A percentile compares a stretch with the other conserved stretches of the same genome.
phyloP scores from a whole-genome alignment of 108 stramenopile genomes.

The Heterococcus sp. region DNA sequence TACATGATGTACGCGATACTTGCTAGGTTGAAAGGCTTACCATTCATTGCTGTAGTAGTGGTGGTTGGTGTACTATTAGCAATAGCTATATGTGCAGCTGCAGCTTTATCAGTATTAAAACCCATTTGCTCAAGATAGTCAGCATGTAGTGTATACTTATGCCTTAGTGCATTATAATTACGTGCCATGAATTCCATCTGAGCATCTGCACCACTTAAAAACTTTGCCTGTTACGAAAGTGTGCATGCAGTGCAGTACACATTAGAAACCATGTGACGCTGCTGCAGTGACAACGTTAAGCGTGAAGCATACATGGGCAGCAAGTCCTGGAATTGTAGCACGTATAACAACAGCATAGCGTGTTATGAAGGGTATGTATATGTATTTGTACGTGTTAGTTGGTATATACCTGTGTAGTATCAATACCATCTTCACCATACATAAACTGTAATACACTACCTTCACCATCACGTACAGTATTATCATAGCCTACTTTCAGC shows the following conservation, averaged over 20 bases:
- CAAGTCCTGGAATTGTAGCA: too few relatives aligned
- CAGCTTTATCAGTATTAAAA: neutral
- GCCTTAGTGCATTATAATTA: slow-evolving; percentile 71
- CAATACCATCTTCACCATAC: slow-evolving; percentile 98
- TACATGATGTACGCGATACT: too few relatives aligned
- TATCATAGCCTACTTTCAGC: slow-evolving; percentile 73
- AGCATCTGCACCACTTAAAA: neutral
- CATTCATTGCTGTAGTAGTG: slow-evolving; percentile 70
- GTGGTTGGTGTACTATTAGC: too few relatives aligned
- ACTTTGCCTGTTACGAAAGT: neutral
- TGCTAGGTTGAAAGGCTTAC: too few relatives aligned
- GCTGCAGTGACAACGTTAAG: too few relatives aligned
- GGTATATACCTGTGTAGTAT: slow-evolving; percentile 78
- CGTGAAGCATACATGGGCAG: too few relatives aligned
- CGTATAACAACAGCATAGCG: too few relatives aligned
- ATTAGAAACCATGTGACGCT: too few relatives aligned
- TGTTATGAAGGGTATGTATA: too few relatives aligned
- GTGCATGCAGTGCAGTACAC: neutral
- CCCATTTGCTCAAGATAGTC: slow-evolving; percentile 35
- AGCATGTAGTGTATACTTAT: slow-evolving; percentile 23
- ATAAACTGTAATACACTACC: slow-evolving; percentile 96
- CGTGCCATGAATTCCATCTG: slow-evolving; percentile 78
- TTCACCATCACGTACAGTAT: slow-evolving; percentile 94
- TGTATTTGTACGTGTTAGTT: too few relatives aligned
- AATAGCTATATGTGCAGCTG: neutral